These are phyloP conservation scores for Globisporangium parvum DNA, from an alignment of 352 stramenopile genomes.

Conservation along the genomic window DNA sequence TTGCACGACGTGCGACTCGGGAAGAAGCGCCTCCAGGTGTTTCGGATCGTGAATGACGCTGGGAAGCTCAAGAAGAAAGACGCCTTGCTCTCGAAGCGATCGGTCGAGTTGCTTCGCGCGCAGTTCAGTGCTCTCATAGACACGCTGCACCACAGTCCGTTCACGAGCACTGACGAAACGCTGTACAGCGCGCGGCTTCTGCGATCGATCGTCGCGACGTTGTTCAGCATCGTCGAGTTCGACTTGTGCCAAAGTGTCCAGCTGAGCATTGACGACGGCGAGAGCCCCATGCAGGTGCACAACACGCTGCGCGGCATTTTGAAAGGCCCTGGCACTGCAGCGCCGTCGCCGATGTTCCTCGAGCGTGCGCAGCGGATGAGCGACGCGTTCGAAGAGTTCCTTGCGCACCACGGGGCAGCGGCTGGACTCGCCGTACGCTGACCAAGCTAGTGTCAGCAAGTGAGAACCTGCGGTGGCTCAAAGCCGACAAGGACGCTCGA, in stretches of 20 bases:
- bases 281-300: not conserved
- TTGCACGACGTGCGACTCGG: not conserved
- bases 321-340: not conserved
- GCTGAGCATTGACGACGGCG: not conserved
- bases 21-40: not conserved
- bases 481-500: not conserved
- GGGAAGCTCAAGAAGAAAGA: not conserved
- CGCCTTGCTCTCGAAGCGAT: not conserved
- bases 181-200: constrained; percentile 1
- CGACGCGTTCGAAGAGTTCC: not conserved
- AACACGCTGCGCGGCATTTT: constrained; percentile 2
- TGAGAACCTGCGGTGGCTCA: constrained; percentile 4
- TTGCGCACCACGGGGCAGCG: not conserved
- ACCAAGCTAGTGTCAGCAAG: not conserved
- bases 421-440: not conserved
- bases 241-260: constrained; percentile 2
- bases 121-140: not conserved
- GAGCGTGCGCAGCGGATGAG: constrained; percentile 1
- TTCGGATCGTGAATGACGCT: not conserved
- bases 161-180: not conserved
- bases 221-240: constrained; percentile 3
- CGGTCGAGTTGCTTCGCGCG: not conserved
- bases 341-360: not conserved
- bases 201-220: not conserved
- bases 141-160: not conserved